Conservation (phyloP, 108 stramenopile species). For the Cafeteria roenbergensis region DNA sequence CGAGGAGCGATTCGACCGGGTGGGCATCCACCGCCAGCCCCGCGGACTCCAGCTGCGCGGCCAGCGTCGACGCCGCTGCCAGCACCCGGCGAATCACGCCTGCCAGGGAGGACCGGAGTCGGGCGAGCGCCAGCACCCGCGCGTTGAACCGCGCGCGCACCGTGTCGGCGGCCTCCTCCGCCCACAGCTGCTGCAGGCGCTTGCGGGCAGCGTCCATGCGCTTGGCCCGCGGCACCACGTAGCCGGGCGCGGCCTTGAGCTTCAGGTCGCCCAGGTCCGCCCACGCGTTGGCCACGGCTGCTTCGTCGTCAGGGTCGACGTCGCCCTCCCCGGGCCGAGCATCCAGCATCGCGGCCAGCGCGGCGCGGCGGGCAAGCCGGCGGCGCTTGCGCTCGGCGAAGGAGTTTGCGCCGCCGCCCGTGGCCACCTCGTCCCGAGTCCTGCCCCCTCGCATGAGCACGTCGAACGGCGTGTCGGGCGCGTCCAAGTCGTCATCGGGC, state of each 20-base stretch:
- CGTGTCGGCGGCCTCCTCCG: slow-evolving; percentile 29
- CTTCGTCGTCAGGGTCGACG: slow-evolving; percentile 38
- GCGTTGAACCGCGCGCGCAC: slow-evolving; percentile 37
- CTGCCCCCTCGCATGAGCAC: background rate
- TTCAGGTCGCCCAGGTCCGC: slow-evolving; percentile 41
- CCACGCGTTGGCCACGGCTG: slow-evolving; percentile 28
- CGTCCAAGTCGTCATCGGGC: background rate
- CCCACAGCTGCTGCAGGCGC: slow-evolving; percentile 33
- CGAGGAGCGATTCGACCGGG: no score
- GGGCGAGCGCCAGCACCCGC: slow-evolving; percentile 30
- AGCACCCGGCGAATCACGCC: background rate
- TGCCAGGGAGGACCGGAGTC: background rate
- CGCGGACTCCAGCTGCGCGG: background rate
- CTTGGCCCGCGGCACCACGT: slow-evolving; percentile 44
- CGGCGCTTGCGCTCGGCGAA: slow-evolving; percentile 29
- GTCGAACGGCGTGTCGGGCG: background rate
- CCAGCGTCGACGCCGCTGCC: background rate
- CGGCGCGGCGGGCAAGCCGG: slow-evolving; percentile 19
- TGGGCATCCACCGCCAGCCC: no score
- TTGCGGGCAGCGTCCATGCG: slow-evolving; percentile 43
- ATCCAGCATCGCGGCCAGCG: slow-evolving; percentile 15
- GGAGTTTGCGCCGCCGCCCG: background rate
- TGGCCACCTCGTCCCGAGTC: slow-evolving; percentile 21
- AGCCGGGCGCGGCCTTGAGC: slow-evolving; percentile 38
- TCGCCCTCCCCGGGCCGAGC: slow-evolving; percentile 34